A percentile compares a stretch with the other conserved stretches of the same genome.
Conservation (phyloP, 2,329 filamentous ascomycete species). For the Hysterium pulicare region DNA sequence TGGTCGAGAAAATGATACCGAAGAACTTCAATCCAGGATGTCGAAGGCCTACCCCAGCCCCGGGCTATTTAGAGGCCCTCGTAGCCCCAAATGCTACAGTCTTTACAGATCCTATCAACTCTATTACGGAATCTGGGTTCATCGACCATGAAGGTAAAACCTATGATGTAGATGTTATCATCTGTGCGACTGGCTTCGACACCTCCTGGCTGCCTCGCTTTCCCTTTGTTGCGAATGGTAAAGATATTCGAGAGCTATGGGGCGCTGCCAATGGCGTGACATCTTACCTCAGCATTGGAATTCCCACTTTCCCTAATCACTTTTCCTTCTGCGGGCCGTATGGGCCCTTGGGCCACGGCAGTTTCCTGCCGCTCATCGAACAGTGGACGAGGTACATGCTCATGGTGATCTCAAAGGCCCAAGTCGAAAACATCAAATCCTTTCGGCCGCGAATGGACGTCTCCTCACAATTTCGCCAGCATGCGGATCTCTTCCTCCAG, state of each 20-base stretch:
- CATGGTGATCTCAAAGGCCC: conserved; percentile 37
- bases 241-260: conserved; percentile 38
- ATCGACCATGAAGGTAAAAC: conserved; percentile 8
- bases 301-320: conserved; percentile 45
- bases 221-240: conserved; percentile 22
- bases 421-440: conserved; percentile 42
- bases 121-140: conserved; percentile 11
- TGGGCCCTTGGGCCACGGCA: conserved; percentile 40
- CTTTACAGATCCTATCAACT: conserved; percentile 8
- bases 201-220: conserved; percentile 14
- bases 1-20: conserved; percentile 46
- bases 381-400: conserved; percentile 41
- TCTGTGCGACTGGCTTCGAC: conserved; percentile 16
- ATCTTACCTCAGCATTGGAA: conserved; percentile 40
- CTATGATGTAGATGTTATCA: conserved; percentile 15
- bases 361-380: conserved; percentile 42
- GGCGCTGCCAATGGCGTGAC: conserved; percentile 30
- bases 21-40: conserved; percentile 29
- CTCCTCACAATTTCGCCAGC: conserved; percentile 34
- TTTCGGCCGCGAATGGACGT: conserved; percentile 34
- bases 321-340: conserved; percentile 39
- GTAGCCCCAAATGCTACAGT: conserved; percentile 8
- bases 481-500: conserved; percentile 37
- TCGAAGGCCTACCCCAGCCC: conserved; percentile 12
- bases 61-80: conserved; percentile 13